Percentiles rank a stretch among this genome's conserved stretches.
These are phyloP conservation scores for Xylogone sp. DNA, from an alignment of 2,329 filamentous ascomycete species.

Conservation along the genomic window DNA sequence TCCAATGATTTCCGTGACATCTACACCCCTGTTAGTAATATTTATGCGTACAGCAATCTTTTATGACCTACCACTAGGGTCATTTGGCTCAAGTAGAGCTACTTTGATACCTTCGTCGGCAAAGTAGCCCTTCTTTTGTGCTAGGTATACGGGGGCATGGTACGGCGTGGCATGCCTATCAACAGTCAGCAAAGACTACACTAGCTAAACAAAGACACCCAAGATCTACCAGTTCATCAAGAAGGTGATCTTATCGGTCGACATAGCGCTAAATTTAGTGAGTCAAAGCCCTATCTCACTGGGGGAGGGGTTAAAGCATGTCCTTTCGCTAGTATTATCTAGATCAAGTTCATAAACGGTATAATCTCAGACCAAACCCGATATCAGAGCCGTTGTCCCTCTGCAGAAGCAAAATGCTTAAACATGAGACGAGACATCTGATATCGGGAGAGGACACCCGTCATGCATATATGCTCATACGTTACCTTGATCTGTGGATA, in stretches of 20 bases:
- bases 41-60: background rate
- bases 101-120: conserved; percentile 74
- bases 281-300: conserved; percentile 40
- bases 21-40: conserved; percentile 32
- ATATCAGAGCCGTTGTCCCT: conserved; percentile 23
- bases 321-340: conserved; percentile 86
- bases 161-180: conserved; percentile 76
- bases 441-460: conserved; percentile 30
- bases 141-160: conserved; percentile 74
- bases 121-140: conserved; percentile 72
- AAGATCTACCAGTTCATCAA: conserved; percentile 70
- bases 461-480: conserved; percentile 36
- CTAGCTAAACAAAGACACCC: background rate
- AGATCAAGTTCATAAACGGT: conserved; percentile 79
- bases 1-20: conserved; percentile 79
- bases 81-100: conserved; percentile 72
- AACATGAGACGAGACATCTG: conserved; percentile 5
- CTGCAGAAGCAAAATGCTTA: conserved; percentile 9
- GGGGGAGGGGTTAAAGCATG: conserved; percentile 56
- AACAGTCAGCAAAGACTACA: conserved; percentile 23
- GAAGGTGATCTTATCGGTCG: conserved; percentile 82
- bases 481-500: conserved; percentile 39
- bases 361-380: conserved; percentile 62
- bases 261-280: conserved; percentile 43
- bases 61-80: conserved; percentile 59